phyloP scores from a whole-genome alignment of 768 basidiomycete genomes.

The Pholiota microspora region DNA sequence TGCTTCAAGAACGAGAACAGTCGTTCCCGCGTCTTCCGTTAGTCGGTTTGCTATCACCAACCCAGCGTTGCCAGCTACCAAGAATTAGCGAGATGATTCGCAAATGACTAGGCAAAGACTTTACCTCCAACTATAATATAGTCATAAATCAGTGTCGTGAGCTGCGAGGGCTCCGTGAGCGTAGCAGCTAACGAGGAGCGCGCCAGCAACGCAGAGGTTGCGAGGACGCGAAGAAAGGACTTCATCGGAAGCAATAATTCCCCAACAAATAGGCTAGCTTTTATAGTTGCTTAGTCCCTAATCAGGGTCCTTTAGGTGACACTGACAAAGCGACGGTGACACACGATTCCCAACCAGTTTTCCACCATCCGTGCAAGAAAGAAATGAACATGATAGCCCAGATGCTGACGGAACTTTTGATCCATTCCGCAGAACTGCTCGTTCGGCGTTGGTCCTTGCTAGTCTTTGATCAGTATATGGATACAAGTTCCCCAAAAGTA shows the following conservation, averaged over 20 bases:
- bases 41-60: slow-evolving; percentile 54
- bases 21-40: slow-evolving; percentile 44
- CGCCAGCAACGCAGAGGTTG: slow-evolving; percentile 6
- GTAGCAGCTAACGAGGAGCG: slow-evolving; percentile 2
- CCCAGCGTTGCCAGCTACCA: slow-evolving; percentile 49
- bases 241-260: not conserved
- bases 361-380: too few relatives aligned
- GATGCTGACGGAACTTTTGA: too few relatives aligned
- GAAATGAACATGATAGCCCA: too few relatives aligned
- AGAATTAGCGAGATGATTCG: not conserved
- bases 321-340: too few relatives aligned
- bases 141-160: slow-evolving; percentile 9
- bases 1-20: slow-evolving; percentile 53
- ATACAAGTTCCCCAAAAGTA: too few relatives aligned
- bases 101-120: not conserved
- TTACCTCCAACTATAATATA: slow-evolving; percentile 20
- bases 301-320: too few relatives aligned
- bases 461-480: too few relatives aligned
- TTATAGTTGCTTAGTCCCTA: not conserved
- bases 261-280: not conserved
- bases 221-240: slow-evolving; percentile 1
- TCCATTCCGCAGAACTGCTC: too few relatives aligned
- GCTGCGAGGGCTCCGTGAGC: slow-evolving; percentile 6
- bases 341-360: too few relatives aligned
- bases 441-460: too few relatives aligned